Evolutionary conservation across 257 asterid species (phyloP).

Genomic region (Jaltomata sinuosa): DNA sequence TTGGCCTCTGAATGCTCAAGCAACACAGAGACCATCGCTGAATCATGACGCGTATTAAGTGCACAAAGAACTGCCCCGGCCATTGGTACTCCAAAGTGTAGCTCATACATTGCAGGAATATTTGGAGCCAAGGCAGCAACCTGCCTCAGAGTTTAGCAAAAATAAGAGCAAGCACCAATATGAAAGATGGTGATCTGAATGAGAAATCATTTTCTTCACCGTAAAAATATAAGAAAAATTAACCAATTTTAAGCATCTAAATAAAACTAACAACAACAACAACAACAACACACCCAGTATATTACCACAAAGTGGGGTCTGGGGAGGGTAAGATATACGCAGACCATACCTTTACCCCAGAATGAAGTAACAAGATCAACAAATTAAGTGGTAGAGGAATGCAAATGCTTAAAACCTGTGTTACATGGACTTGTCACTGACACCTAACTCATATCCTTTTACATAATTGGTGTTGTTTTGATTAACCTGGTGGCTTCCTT

Average conservation of each 20-base stretch:
- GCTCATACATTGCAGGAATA: constrained; percentile 1
- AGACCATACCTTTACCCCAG: too few relatives aligned
- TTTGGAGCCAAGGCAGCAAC: background rate
- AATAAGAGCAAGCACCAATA: background rate
- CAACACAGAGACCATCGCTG: background rate
- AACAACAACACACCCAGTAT: too few relatives aligned
- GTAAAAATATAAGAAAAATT: background rate
- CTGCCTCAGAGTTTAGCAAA: background rate
- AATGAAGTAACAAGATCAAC: background rate
- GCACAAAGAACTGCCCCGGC: background rate
- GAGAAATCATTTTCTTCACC: background rate
- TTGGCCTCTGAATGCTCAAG: background rate
- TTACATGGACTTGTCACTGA: background rate
- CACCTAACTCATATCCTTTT: background rate
- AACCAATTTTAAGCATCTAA: background rate
- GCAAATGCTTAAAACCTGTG: background rate
- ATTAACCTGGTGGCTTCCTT: background rate
- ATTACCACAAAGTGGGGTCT: too few relatives aligned
- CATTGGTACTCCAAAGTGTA: background rate
- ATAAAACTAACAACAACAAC: background rate
- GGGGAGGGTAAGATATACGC: too few relatives aligned
- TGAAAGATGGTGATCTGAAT: background rate
- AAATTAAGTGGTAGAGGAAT: background rate
- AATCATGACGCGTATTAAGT: background rate
- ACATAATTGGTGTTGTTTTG: background rate